A percentile compares a stretch with the other conserved stretches of the same genome.
Conservation (phyloP, 768 basidiomycete species). For the Asterophora parasitica region DNA sequence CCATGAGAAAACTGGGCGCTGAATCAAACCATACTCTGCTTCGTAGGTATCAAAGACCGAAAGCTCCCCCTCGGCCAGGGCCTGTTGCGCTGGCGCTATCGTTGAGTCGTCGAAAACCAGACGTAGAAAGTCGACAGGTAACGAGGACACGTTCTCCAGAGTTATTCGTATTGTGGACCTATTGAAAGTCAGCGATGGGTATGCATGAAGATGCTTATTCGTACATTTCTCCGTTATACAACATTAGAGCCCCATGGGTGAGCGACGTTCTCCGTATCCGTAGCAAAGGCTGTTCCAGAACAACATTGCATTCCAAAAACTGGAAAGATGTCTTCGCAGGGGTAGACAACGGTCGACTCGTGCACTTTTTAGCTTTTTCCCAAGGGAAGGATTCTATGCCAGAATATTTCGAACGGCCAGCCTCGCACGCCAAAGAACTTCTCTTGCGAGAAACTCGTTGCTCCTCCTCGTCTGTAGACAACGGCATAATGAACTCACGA, state of each 20-base stretch:
- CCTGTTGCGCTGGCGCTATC: slow-evolving; percentile 66
- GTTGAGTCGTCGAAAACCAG: slow-evolving; percentile 91
- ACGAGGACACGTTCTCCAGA: slow-evolving; percentile 81
- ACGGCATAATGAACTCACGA: slow-evolving; percentile 72
- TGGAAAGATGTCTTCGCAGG: slow-evolving; percentile 25
- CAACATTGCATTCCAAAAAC: slow-evolving; percentile 79
- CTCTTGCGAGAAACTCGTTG: slow-evolving; percentile 50
- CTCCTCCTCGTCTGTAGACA: slow-evolving; percentile 70
- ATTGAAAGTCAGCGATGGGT: slow-evolving; percentile 4
- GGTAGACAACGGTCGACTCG: slow-evolving; percentile 17
- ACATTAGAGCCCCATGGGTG: slow-evolving; percentile 90
- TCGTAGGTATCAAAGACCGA: slow-evolving; percentile 87
- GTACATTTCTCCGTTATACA: slow-evolving; percentile 92
- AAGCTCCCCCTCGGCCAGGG: slow-evolving; percentile 74
- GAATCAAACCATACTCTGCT: slow-evolving; percentile 75
- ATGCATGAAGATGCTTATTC: slow-evolving; percentile 19
- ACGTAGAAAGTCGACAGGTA: slow-evolving; percentile 82
- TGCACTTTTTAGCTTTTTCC: slow-evolving; percentile 45
- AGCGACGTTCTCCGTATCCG: slow-evolving; percentile 85
- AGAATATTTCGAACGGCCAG: slow-evolving; percentile 63
- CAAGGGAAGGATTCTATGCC: slow-evolving; percentile 71
- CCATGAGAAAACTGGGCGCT: slow-evolving; percentile 82
- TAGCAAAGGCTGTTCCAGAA: slow-evolving; percentile 83
- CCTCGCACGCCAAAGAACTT: slow-evolving; percentile 60
- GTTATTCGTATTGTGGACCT: slow-evolving; percentile 84